phyloP scores from a whole-genome alignment of 2,329 filamentous ascomycete species.

The Diaporthe velutina region DNA sequence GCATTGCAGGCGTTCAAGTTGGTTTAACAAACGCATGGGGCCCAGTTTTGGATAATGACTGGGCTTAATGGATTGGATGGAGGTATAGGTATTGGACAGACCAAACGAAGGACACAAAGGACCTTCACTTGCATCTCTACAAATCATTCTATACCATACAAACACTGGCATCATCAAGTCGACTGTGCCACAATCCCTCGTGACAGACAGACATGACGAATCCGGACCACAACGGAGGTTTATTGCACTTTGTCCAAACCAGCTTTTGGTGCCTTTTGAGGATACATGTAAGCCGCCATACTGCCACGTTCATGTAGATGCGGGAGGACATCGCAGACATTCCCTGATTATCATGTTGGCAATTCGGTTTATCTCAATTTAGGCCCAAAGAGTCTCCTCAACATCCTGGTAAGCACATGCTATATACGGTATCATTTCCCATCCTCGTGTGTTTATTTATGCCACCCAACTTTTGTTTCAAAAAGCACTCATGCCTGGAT shows the following conservation, averaged over 20 bases:
- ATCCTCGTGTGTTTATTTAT: constrained; percentile 15
- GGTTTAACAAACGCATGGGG: not conserved
- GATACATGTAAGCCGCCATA: too few relatives aligned
- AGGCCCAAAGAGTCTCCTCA: not conserved
- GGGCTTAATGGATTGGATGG: not conserved
- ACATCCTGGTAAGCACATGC: constrained; percentile 20
- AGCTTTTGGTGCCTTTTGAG: not conserved
- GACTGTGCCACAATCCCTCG: too few relatives aligned
- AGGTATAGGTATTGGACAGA: not conserved
- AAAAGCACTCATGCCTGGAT: constrained; percentile 61
- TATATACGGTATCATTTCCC: constrained; percentile 36
- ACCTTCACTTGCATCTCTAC: not conserved
- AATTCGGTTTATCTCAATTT: constrained; percentile 14
- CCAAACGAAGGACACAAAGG: not conserved
- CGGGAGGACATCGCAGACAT: not conserved
- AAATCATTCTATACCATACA: not conserved
- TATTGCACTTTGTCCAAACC: not conserved
- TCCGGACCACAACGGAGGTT: not conserved
- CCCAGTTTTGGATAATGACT: not conserved
- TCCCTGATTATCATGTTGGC: not conserved
- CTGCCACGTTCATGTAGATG: not conserved
- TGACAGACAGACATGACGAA: not conserved
- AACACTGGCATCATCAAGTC: not conserved
- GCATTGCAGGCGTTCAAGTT: constrained; percentile 8
- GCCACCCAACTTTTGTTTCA: constrained; percentile 2